Percentiles rank a stretch among this genome's conserved stretches.
Evolutionary conservation across 345 rosid genomes (phyloP).

Genomic region (Populus euphratica): DNA sequence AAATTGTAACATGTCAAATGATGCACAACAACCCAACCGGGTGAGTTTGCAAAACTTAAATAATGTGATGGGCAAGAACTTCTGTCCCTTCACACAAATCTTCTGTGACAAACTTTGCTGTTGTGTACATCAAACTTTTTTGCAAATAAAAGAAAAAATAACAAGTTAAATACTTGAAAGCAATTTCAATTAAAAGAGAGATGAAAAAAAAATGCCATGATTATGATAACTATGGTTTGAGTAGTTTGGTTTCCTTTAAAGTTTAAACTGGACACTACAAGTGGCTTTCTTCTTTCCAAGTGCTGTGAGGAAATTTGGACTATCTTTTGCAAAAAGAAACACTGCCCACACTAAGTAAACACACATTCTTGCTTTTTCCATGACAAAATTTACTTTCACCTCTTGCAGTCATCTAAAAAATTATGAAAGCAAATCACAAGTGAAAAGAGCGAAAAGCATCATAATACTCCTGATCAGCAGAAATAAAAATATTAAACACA

Average conservation of each 20-base stretch:
- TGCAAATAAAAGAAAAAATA: conserved; percentile 35
- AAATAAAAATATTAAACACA: conserved; percentile 12
- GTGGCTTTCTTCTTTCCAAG: not conserved
- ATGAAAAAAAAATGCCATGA: not conserved
- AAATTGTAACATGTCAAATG: conserved; percentile 20
- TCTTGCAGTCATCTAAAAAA: conserved; percentile 4
- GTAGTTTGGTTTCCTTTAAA: conserved; percentile 1
- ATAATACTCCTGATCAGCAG: conserved; percentile 8
- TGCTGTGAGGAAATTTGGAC: not conserved
- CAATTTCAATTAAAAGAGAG: conserved; percentile 11
- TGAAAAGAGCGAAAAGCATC: not conserved
- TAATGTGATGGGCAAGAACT: conserved; percentile 30
- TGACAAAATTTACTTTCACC: not conserved
- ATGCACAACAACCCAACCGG: conserved; percentile 27
- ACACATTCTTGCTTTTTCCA: not conserved
- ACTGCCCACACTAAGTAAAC: not conserved
- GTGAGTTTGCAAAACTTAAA: conserved; percentile 39
- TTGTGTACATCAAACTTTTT: conserved; percentile 33
- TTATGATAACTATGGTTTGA: conserved; percentile 1
- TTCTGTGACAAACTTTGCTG: conserved; percentile 36
- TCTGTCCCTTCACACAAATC: conserved; percentile 42
- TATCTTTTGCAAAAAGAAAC: not conserved
- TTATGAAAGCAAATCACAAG: not conserved
- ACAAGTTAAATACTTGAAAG: conserved; percentile 24
- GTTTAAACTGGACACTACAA: not conserved